These are phyloP conservation scores for Vitis rupestris DNA, from an alignment of 164 flowering plant genomes.

Conservation along the genomic window DNA sequence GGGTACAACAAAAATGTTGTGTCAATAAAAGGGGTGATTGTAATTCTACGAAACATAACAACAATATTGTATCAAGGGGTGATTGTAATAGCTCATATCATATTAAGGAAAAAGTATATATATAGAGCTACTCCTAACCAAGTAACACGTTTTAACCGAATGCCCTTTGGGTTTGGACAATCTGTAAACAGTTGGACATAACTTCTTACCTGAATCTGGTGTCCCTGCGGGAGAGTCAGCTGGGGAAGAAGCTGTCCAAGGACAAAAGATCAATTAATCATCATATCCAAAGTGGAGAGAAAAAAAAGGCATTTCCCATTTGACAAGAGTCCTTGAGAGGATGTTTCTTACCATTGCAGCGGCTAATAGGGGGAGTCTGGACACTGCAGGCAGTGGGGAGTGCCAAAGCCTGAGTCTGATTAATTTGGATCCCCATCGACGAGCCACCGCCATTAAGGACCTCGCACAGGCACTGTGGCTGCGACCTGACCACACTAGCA, in stretches of 20 bases:
- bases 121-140: too few relatives aligned
- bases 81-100: too few relatives aligned
- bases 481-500: slow-evolving; percentile 19
- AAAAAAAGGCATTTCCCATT: too few relatives aligned
- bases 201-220: neutral
- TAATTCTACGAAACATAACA: too few relatives aligned
- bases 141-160: too few relatives aligned
- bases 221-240: slow-evolving; percentile 11
- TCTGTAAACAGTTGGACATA: too few relatives aligned
- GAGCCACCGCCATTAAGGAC: slow-evolving; percentile 25
- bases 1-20: too few relatives aligned
- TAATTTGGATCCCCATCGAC: slow-evolving; percentile 24
- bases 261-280: neutral
- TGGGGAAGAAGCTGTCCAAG: slow-evolving; percentile 16
- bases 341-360: slow-evolving; percentile 24
- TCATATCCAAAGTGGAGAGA: too few relatives aligned
- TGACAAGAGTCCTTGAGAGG: neutral
- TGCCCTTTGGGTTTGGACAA: too few relatives aligned
- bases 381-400: slow-evolving; percentile 36
- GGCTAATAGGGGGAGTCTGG: slow-evolving; percentile 36
- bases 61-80: too few relatives aligned
- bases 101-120: too few relatives aligned
- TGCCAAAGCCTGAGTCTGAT: slow-evolving; percentile 33
- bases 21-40: too few relatives aligned
- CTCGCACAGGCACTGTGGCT: slow-evolving; percentile 35